Percentiles rank a stretch among this genome's conserved stretches.
Evolutionary conservation across 306 rosid genomes (phyloP).

Genomic region (Vachellia collinsii): DNA sequence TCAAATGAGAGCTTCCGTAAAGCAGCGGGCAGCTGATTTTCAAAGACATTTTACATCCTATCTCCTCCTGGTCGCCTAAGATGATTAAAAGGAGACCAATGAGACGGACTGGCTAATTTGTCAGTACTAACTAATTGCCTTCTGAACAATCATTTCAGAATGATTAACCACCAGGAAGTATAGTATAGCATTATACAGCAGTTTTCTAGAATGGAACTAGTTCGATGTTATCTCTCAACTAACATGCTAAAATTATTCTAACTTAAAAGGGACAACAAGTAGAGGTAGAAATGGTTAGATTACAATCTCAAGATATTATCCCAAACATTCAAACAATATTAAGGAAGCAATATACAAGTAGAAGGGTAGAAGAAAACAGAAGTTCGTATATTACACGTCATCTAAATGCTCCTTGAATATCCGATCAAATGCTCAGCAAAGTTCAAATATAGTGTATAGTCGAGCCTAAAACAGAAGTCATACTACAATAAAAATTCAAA

Average conservation of each 20-base stretch:
- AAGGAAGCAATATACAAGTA: not conserved
- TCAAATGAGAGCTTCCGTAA: constrained; percentile 97
- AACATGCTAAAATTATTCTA: not conserved
- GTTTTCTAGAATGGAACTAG: constrained; percentile 14
- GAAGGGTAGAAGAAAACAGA: constrained; percentile 6
- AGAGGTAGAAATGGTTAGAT: constrained; percentile 12
- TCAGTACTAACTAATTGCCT: not conserved
- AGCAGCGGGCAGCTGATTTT: constrained; percentile 99
- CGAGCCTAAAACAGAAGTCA: constrained; percentile 68
- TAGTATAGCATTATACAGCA: not conserved
- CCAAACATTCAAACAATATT: constrained; percentile 27
- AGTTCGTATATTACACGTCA: constrained; percentile 74
- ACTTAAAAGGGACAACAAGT: too few species aligned
- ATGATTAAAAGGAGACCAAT: constrained; percentile 27
- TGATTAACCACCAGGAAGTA: constrained; percentile 30
- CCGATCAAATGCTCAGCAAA: constrained; percentile 93
- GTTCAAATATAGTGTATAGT: constrained; percentile 87
- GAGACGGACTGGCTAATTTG: not conserved
- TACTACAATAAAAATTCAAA: constrained; percentile 23
- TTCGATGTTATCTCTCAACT: not conserved
- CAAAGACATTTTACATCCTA: constrained; percentile 90
- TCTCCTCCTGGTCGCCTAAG: constrained; percentile 96
- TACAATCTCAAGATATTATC: not conserved
- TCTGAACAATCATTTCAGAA: constrained; percentile 30
- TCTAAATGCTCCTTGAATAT: constrained; percentile 98